Percentiles rank a stretch among this genome's conserved stretches.
phyloP scores from a whole-genome alignment of 495 filamentous ascomycete genomes.

The Aspergillus olivimuriae region DNA sequence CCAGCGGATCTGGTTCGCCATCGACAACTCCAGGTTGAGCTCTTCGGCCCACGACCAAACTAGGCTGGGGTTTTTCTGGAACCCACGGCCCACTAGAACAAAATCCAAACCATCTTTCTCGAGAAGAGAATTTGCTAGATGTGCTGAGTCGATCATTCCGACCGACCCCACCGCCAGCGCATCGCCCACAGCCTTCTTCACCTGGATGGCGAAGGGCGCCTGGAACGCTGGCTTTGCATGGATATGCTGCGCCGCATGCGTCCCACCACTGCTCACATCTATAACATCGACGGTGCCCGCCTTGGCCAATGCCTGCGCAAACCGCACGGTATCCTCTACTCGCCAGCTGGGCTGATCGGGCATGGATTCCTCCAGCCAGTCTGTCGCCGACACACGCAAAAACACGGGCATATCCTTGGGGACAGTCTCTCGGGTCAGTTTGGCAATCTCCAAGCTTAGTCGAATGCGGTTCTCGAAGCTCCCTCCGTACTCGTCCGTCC shows the following conservation, averaged over 20 bases:
- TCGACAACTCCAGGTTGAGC: slow-evolving; percentile 52
- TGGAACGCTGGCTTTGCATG: slow-evolving; percentile 56
- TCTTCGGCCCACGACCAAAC: slow-evolving; percentile 54
- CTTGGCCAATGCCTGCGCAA: slow-evolving; percentile 49
- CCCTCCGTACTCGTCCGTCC: slow-evolving; percentile 62
- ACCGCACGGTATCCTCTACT: slow-evolving; percentile 45
- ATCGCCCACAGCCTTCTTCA: slow-evolving; percentile 60
- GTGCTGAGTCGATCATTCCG: slow-evolving; percentile 56
- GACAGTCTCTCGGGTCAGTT: slow-evolving; percentile 48
- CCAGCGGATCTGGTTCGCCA: slow-evolving; percentile 64
- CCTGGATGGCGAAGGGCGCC: slow-evolving; percentile 52
- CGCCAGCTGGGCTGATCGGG: slow-evolving; percentile 51
- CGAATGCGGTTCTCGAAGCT: slow-evolving; percentile 58
- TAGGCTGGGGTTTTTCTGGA: slow-evolving; percentile 50
- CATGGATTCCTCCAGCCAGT: slow-evolving; percentile 50
- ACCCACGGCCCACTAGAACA: slow-evolving; percentile 56
- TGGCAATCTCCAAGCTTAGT: slow-evolving; percentile 52
- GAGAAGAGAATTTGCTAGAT: slow-evolving; percentile 49
- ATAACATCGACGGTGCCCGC: slow-evolving; percentile 57
- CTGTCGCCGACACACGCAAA: slow-evolving; percentile 54
- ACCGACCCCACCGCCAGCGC: slow-evolving; percentile 38
- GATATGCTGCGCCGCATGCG: slow-evolving; percentile 53
- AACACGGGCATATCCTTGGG: slow-evolving; percentile 59
- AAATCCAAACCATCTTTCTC: slow-evolving; percentile 56
- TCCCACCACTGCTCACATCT: slow-evolving; percentile 59